Base-by-base conservation (phyloP, 2,329 filamentous ascomycete genomes). In the Cercospora sesami region DNA sequence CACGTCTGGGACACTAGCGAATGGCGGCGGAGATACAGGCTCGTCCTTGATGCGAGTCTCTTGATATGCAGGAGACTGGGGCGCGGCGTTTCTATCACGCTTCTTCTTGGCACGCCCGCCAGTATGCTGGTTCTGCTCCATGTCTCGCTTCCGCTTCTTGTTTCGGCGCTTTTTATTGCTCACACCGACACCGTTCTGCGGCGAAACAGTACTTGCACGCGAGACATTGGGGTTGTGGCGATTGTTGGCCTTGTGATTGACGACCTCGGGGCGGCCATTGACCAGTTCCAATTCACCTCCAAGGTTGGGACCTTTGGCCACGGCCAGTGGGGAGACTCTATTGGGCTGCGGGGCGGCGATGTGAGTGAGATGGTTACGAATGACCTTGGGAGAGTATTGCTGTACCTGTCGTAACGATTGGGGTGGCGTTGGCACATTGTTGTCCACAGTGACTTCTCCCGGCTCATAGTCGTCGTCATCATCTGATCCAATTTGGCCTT, bases 341-440 rank as follows among this genome's bases (percentile, higher is more conserved):
- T 89, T 88, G 63, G 92, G 91, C 75, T 92, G 91, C 28, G 92
- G 91, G 62, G 91, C 91, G 75, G 90, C 86, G 74, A 94, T 89
- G 77, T 78, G 77, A 14, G 73, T 79, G 45, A 79, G 72, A 65
- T 93, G 90, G 73, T 89, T 89, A 75, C 89, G 88, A 73, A 94
- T 84, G 67, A 94, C 82, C 62, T 86, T 80, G 63, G 80, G 77
- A 31, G 79, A 74, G 31, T 78, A 76, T 51, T 82, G 74, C 58
- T 73, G 68, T 30, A 64, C 28, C 16, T 63, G 65, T 28, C 71
- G 57, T 28, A 23, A 33, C 33, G 62, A 21, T 33, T 23, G 53
- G 36, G 69, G 63, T 33, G 71, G 68, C 3, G 68, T 71, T 18
- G 67, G 66, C 14, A 69, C 61, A 28, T 66, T 68, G 64, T 69